These are phyloP conservation scores for Calonectria henricotiae DNA, from an alignment of 2,329 filamentous ascomycete species.

Conservation along the genomic window DNA sequence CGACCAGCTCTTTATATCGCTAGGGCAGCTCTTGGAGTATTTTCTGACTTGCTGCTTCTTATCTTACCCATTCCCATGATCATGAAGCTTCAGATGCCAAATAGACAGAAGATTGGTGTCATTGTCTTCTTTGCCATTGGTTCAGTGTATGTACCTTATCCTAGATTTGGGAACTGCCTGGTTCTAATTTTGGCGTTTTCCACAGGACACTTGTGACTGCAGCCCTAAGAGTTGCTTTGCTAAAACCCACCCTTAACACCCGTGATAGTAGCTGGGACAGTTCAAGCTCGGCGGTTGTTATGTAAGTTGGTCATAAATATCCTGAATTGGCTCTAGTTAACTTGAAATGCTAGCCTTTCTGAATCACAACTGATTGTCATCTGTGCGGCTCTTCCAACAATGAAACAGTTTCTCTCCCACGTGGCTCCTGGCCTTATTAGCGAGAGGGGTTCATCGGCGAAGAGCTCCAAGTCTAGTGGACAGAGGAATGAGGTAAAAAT, in stretches of 20 bases:
- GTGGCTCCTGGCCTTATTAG: slow-evolving; percentile 31
- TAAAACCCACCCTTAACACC: slow-evolving; percentile 32
- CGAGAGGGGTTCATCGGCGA: background rate
- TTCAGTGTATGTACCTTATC: slow-evolving; percentile 33
- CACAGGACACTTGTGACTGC: slow-evolving; percentile 40
- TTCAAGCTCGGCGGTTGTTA: background rate
- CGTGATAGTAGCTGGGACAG: slow-evolving; percentile 38
- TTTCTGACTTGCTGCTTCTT: slow-evolving; percentile 64
- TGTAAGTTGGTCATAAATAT: background rate
- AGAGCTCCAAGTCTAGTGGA: background rate
- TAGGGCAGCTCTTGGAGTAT: slow-evolving; percentile 63
- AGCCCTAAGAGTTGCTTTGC: slow-evolving; percentile 36
- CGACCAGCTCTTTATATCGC: slow-evolving; percentile 64
- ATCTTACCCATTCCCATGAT: slow-evolving; percentile 64
- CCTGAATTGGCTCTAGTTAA: background rate
- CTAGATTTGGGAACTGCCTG: fast-evolving
- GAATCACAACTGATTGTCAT: slow-evolving; percentile 43
- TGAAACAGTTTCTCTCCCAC: slow-evolving; percentile 40
- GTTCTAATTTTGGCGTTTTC: background rate
- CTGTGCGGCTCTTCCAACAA: slow-evolving; percentile 37
- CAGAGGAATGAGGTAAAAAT: background rate
- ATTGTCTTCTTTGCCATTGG: slow-evolving; percentile 63
- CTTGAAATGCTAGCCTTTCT: slow-evolving; percentile 25
- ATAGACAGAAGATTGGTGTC: slow-evolving; percentile 63
- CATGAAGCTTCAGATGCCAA: slow-evolving; percentile 61